Evolutionary conservation across 1,139 yeast species (phyloP).

Genomic region (Yamadazyma atlantica): DNA sequence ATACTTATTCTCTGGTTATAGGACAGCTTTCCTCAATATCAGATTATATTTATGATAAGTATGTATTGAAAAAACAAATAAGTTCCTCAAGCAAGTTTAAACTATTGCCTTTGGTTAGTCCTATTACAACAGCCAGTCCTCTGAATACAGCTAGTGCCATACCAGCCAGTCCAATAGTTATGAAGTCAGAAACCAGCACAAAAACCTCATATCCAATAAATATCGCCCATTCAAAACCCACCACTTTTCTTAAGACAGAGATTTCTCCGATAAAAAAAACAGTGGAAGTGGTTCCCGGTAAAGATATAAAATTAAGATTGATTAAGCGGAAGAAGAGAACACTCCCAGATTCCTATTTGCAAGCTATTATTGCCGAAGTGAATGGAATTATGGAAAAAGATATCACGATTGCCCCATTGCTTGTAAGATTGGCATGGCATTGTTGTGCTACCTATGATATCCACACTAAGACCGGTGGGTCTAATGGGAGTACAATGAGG

Average conservation of each 20-base stretch:
- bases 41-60: not conserved
- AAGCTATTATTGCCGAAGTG: slow-evolving; percentile 16
- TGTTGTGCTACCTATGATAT: slow-evolving; percentile 65
- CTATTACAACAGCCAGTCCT: not conserved
- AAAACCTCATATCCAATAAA: not conserved
- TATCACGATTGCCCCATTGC: slow-evolving; percentile 65
- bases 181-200: no score
- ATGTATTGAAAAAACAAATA: slow-evolving; percentile 3
- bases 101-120: not conserved
- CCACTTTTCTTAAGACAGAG: slow-evolving; percentile 5
- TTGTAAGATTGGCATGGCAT: slow-evolving; percentile 71
- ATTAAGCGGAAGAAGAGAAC: slow-evolving; percentile 1
- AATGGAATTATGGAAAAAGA: slow-evolving; percentile 41
- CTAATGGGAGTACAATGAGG: slow-evolving; percentile 70
- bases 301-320: slow-evolving; percentile 2
- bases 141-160: no score
- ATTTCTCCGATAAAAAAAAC: slow-evolving; percentile 3
- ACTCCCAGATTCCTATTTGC: slow-evolving; percentile 14
- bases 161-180: no score
- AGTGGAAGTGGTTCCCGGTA: not conserved
- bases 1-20: not conserved
- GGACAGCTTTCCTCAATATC: not conserved
- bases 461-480: slow-evolving; percentile 58
- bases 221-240: not conserved
- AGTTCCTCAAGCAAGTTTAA: not conserved